Conservation (phyloP, 106 monocot genomes). For the Cymbidium sinense region DNA sequence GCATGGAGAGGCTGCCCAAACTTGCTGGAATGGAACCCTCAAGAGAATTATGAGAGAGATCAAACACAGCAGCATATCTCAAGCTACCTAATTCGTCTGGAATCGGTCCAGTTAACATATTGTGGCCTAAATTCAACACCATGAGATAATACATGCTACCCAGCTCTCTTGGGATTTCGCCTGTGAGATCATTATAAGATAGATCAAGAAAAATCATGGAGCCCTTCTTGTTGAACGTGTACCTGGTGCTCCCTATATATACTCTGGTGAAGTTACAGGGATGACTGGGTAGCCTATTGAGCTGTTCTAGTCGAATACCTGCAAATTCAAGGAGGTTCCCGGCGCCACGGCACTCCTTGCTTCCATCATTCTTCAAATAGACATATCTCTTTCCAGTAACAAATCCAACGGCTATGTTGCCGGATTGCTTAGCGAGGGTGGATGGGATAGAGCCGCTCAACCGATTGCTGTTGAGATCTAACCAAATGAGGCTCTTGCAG, state of each 20-base stretch:
- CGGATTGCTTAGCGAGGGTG: conserved; percentile 66
- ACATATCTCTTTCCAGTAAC: conserved; percentile 79
- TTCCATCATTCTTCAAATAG: conserved; percentile 76
- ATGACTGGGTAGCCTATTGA: conserved; percentile 35
- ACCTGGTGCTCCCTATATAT: conserved; percentile 71
- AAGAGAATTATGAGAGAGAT: conserved; percentile 75
- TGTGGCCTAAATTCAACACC: conserved; percentile 90
- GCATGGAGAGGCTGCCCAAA: conserved; percentile 50
- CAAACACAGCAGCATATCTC: conserved; percentile 51
- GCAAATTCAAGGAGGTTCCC: conserved; percentile 89
- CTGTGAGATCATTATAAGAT: conserved; percentile 67
- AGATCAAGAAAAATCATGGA: conserved; percentile 91
- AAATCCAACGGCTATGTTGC: conserved; percentile 68
- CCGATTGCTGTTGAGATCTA: conserved; percentile 78
- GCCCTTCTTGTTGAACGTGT: conserved; percentile 96
- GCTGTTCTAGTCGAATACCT: conserved; percentile 70
- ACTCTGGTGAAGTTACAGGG: conserved; percentile 86
- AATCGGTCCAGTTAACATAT: conserved; percentile 61
- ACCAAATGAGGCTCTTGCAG: conserved; percentile 90
- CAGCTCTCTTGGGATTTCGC: conserved; percentile 64
- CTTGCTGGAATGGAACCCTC: conserved; percentile 63
- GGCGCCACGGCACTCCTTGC: conserved; percentile 65
- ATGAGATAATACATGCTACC: conserved; percentile 71
- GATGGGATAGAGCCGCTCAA: conserved; percentile 65
- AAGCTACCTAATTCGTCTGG: conserved; percentile 52